A percentile compares a stretch with the other conserved stretches of the same genome.
phyloP scores from a whole-genome alignment of 2,329 filamentous ascomycete species.

The Reticulascus tulasneorum region DNA sequence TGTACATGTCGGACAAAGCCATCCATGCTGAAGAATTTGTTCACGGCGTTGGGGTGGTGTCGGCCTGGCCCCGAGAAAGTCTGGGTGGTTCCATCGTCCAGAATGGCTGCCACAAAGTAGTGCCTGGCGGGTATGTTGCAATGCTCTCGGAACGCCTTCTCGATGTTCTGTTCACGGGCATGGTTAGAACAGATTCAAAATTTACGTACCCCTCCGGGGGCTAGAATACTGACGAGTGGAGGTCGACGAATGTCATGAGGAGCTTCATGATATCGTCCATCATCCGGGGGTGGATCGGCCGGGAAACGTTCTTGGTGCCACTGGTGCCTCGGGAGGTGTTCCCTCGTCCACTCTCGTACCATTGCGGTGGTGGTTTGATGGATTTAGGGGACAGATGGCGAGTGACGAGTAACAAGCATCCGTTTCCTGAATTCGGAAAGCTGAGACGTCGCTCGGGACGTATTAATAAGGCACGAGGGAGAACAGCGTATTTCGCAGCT shows the following conservation, averaged over 20 bases:
- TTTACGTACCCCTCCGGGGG: background rate
- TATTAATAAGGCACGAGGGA: slow-evolving; percentile 1
- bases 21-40: slow-evolving; percentile 42
- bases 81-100: slow-evolving; percentile 41
- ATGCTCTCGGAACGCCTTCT: slow-evolving; percentile 45
- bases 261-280: slow-evolving; percentile 12
- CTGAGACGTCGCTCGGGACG: background rate
- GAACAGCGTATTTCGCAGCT: background rate
- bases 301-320: slow-evolving; percentile 23
- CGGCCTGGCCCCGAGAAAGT: slow-evolving; percentile 36
- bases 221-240: slow-evolving; percentile 9
- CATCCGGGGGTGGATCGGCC: slow-evolving; percentile 14
- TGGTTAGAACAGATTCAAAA: background rate
- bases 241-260: slow-evolving; percentile 12
- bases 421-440: background rate
- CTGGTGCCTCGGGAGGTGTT: slow-evolving; percentile 31
- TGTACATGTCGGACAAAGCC: slow-evolving; percentile 35
- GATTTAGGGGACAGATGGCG: slow-evolving; percentile 1
- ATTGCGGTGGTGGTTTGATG: slow-evolving; percentile 24
- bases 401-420: slow-evolving; percentile 1
- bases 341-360: slow-evolving; percentile 38
- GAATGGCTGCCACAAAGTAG: slow-evolving; percentile 50
- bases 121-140: slow-evolving; percentile 47
- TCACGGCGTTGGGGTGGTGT: slow-evolving; percentile 32
- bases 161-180: slow-evolving; percentile 43